These are phyloP conservation scores for Fusarium graminum DNA, from an alignment of 2,329 filamentous ascomycete genomes.

Conservation along the genomic window DNA sequence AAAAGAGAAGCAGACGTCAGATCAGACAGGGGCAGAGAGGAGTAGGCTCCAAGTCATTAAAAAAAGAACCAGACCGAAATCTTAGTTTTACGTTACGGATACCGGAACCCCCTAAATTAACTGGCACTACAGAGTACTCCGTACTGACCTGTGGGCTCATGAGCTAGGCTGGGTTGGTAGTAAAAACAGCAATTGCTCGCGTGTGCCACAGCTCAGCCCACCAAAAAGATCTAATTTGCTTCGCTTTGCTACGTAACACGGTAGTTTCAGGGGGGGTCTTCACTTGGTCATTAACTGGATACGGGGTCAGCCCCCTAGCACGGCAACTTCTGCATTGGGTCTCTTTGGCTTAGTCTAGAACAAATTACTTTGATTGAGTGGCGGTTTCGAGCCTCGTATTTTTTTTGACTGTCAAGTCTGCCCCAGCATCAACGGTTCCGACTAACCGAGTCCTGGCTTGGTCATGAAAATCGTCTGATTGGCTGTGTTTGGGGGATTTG, in stretches of 20 bases:
- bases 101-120: constrained; percentile 9
- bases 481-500: background rate
- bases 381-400: constrained; percentile 37
- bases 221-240: constrained; percentile 12
- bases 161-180: constrained; percentile 7
- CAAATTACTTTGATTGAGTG: constrained; percentile 10
- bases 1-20: constrained; percentile 9
- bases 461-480: constrained; percentile 16
- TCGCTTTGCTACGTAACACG: constrained; percentile 29
- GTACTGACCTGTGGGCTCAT: background rate
- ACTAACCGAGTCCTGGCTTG: constrained; percentile 20
- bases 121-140: too few relatives aligned
- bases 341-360: constrained; percentile 17
- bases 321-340: constrained; percentile 18
- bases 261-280: background rate
- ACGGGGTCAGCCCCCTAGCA: constrained; percentile 9
- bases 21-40: constrained; percentile 2
- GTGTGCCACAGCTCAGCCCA: constrained; percentile 24
- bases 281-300: constrained; percentile 18
- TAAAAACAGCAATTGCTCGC: constrained; percentile 47
- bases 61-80: background rate
- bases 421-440: constrained; percentile 13
- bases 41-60: constrained; percentile 8
- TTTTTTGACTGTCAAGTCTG: background rate
- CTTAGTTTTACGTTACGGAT: constrained; percentile 13